Evolutionary conservation across 73 alveolate species (phyloP).

Genomic region (Tetrahymena borealis): DNA sequence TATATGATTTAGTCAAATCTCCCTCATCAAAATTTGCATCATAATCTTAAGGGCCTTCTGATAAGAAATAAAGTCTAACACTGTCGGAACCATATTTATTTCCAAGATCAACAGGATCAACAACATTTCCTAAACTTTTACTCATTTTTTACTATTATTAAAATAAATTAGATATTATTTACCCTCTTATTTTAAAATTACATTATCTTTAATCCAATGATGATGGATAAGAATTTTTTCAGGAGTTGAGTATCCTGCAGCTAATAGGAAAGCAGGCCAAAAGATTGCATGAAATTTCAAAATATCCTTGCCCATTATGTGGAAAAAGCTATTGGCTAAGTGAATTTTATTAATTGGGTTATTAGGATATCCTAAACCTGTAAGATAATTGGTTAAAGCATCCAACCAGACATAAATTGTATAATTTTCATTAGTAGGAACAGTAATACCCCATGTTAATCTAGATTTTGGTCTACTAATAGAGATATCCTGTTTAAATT

Average conservation of each 20-base stretch:
- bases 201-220: constrained; percentile 66
- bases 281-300: constrained; percentile 66
- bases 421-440: constrained; percentile 53
- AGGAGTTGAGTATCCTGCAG: constrained; percentile 45
- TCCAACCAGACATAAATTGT: constrained; percentile 79
- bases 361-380: background rate
- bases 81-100: constrained; percentile 29
- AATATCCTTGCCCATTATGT: constrained; percentile 74
- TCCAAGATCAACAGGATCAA: constrained; percentile 54
- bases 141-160: constrained; percentile 54
- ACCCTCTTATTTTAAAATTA: background rate
- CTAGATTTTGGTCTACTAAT: constrained; percentile 59
- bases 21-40: constrained; percentile 48
- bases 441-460: constrained; percentile 67
- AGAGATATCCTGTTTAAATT: constrained; percentile 49
- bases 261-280: constrained; percentile 70
- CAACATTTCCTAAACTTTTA: constrained; percentile 63
- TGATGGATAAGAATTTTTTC: constrained; percentile 49
- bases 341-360: background rate
- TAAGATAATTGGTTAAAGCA: constrained; percentile 59
- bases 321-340: constrained; percentile 24
- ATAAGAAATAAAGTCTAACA: constrained; percentile 55
- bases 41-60: constrained; percentile 59
- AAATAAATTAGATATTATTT: background rate
- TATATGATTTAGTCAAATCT: constrained; percentile 15